Evolutionary conservation across 2,329 filamentous ascomycete species (phyloP).

Genomic region (Pleurostoma richardsiae): DNA sequence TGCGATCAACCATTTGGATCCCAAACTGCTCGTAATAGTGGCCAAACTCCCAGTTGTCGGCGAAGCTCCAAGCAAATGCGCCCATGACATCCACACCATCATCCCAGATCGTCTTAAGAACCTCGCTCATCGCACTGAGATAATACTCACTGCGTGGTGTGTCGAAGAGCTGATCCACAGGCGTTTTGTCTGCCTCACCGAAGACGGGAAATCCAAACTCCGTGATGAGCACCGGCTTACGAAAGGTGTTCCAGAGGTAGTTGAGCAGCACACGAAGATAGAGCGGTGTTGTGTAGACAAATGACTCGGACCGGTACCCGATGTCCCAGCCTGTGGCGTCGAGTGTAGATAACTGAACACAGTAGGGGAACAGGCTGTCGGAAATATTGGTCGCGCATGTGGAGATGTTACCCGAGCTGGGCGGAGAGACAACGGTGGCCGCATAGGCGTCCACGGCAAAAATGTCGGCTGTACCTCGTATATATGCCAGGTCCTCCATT

Average conservation of each 20-base stretch:
- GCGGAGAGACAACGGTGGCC: constrained; percentile 45
- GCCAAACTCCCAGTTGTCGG: constrained; percentile 54
- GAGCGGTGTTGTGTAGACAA: constrained; percentile 53
- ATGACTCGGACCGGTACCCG: constrained; percentile 49
- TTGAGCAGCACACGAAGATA: constrained; percentile 51
- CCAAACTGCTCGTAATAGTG: constrained; percentile 39
- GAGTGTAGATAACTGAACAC: constrained; percentile 39
- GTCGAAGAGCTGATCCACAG: constrained; percentile 49
- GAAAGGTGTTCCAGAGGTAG: constrained; percentile 57
- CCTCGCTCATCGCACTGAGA: constrained; percentile 46
- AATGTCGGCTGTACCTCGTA: constrained; percentile 48
- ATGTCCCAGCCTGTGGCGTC: constrained; percentile 52
- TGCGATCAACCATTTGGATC: constrained; percentile 50
- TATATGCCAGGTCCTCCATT: constrained; percentile 38
- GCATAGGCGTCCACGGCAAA: constrained; percentile 56
- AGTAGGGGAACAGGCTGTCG: constrained; percentile 43
- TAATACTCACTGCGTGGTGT: constrained; percentile 50
- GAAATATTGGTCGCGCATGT: constrained; percentile 41
- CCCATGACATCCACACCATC: constrained; percentile 51
- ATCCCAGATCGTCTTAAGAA: constrained; percentile 49
- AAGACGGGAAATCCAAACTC: constrained; percentile 56
- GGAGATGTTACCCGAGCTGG: constrained; percentile 32
- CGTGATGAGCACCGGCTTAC: constrained; percentile 37
- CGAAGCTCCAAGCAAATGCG: constrained; percentile 46
- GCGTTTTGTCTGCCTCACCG: constrained; percentile 33